Evolutionary conservation across 148 eudicot genomes (phyloP), one percentile per base, ranked within the genome.

Genomic region (Spergularia marina): DNA sequence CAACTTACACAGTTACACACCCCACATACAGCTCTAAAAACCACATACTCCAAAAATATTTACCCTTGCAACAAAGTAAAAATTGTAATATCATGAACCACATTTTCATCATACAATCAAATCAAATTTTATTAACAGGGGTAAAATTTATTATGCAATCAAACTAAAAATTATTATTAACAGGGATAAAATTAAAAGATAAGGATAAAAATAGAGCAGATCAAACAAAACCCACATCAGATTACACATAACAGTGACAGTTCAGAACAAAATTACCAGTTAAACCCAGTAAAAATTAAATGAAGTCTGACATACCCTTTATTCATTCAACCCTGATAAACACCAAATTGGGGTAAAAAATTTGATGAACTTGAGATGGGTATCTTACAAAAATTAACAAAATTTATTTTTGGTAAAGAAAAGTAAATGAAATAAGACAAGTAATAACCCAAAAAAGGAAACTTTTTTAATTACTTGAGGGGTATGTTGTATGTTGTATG

Each of bases 41-140:
- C 74, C 75, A 78, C 75, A 78, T 72, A 52, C 49, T 44, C 67
- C 59, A 77, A 72, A 51, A 51, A 53, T 52, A 49, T 52, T 61
- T 14, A 75, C 53, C 67, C 74, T 69, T 53, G 68, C 82, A 78
- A 82, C 69, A 44, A 44, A 44, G 7, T 44, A 41, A 41, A 4
- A 5, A 41, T 81, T 86, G 83, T 51, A 4, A 76, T 77, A 81
- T 75, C 80, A 83, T 84, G 74, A 80, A 80, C 88, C 83, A 78
- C 84, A 83, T 74, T 75, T 79, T 82, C 68, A 78, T 84, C 89
- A 34, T 64, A 51, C 20, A 56, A 56, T 56, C 16, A 6, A 55
- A 55, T 15, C 15, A 55, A 55, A 13, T 55, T 55, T 30, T 30
- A 30, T 30, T 30, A 30, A 0, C 36, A 30, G 36, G 36, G 2